Conservation (phyloP, 164 flowering plant genomes). For the Aristolochia contorta region DNA sequence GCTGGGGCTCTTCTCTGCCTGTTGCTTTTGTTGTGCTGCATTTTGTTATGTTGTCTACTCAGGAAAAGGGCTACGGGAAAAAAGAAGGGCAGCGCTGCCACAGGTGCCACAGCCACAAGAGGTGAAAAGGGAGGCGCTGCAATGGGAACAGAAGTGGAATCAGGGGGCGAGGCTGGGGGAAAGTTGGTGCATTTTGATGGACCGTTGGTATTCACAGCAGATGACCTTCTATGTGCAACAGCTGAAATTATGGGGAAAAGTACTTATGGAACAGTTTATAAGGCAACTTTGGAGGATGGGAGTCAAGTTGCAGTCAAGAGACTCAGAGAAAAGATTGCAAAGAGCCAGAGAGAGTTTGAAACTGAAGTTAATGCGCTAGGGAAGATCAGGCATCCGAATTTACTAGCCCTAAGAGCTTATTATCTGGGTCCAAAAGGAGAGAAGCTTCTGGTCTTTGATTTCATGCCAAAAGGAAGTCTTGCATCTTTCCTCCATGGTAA, state of each 20-base stretch:
- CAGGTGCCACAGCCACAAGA: slow-evolving; percentile 16
- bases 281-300: slow-evolving; percentile 88
- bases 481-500: slow-evolving; percentile 93
- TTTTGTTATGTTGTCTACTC: slow-evolving; percentile 58
- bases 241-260: slow-evolving; percentile 99
- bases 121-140: slow-evolving; percentile 28
- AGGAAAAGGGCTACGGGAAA: slow-evolving; percentile 36
- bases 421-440: slow-evolving; percentile 96
- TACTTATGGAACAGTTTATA: slow-evolving; percentile 81
- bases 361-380: slow-evolving; percentile 63
- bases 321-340: slow-evolving; percentile 78
- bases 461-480: slow-evolving; percentile 83
- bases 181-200: slow-evolving; percentile 94
- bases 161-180: slow-evolving; percentile 73
- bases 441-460: slow-evolving; percentile 94
- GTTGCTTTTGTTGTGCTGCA: slow-evolving; percentile 49
- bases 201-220: slow-evolving; percentile 78
- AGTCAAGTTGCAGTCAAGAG: slow-evolving; percentile 89
- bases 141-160: slow-evolving; percentile 32
- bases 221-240: slow-evolving; percentile 87
- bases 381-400: slow-evolving; percentile 71
- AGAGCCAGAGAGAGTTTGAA: slow-evolving; percentile 78
- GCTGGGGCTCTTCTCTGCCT: slow-evolving; percentile 50
- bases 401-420: slow-evolving; percentile 77
- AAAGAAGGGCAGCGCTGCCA: slow-evolving; percentile 19